Evolutionary conservation across 179 eudicot species (phyloP).

Genomic region (Spinacia oleracea): DNA sequence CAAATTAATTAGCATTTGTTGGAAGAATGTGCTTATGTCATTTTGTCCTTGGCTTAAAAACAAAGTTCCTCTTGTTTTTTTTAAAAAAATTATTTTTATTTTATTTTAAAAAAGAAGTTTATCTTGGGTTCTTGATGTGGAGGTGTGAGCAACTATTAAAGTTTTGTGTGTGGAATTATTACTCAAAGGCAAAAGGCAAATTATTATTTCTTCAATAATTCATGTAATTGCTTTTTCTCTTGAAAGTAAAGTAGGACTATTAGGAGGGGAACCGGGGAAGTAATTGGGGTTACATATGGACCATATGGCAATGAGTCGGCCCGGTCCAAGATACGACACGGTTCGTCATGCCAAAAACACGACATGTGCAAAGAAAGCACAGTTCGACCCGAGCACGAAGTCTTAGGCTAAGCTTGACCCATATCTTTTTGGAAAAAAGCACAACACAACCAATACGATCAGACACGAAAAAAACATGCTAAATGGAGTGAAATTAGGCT

Average conservation of each 20-base stretch:
- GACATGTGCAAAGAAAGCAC: too few species aligned
- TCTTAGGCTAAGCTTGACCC: too few species aligned
- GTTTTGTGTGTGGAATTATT: neutral
- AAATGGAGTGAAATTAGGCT: too few species aligned
- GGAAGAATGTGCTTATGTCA: neutral
- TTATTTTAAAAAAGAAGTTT: too few species aligned
- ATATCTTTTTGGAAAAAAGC: too few species aligned
- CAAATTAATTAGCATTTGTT: neutral
- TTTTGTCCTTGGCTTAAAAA: neutral
- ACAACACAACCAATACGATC: too few species aligned
- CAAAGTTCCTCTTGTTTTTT: neutral
- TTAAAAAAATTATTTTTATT: neutral
- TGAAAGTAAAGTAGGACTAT: neutral
- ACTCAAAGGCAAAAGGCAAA: constrained; percentile 6
- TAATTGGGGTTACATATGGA: too few species aligned
- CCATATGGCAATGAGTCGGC: too few species aligned
- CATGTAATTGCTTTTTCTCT: neutral
- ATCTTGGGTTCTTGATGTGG: neutral
- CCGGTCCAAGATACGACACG: too few species aligned
- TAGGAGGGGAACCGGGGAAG: neutral
- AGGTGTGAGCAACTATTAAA: neutral
- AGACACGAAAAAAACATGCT: too few species aligned
- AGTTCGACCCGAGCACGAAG: too few species aligned
- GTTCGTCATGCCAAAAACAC: too few species aligned
- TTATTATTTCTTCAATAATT: neutral